Base-by-base conservation (phyloP, 768 basidiomycete species). In the Trametes elegans region DNA sequence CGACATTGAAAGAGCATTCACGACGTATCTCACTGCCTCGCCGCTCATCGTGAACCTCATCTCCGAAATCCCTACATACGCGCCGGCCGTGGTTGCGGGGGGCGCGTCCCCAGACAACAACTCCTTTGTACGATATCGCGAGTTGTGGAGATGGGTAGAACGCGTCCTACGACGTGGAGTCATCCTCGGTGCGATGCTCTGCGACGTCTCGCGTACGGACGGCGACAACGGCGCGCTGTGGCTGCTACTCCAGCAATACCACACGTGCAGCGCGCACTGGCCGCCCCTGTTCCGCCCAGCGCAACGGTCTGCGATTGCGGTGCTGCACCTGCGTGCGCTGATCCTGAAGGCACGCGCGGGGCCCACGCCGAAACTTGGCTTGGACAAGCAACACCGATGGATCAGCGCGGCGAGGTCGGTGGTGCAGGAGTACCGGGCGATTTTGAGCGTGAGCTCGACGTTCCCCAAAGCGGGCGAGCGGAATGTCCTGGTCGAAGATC, bases 111-210 rank as follows among this genome's bases (percentile, higher is more conserved):
- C 64, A 73, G n/a, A 76, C 76, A 50, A 77, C 76, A 58, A 49
- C 38, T 76, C 84, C 5, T 93, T 93, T 62, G 66, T 73, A 3
- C 79, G 79, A 41, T 84, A 88, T 51, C 86, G 88, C 7, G 94
- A 98, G 63, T 76, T 95, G 9, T 93, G 91, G 77, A 78, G 93
- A 45, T 94, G 90, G 89, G 76, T 82, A 3, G 92, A 96, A 62
- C 78, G 84, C 18, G 76, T 91, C 21, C 73, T 94, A n/a, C 88
- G 89, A 75, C 81, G 94, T n/a, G 85, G 84, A 2, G 78, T 90
- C 38, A 73, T 89, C 1, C 69, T 93, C 0, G 79, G 84, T 14
- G 73, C 90, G 3, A 77, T 78, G 13, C 70, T 72, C 0, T 73
- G 71, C 43, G 68, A 74, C 53, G 53, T 80, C 11, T 66, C 53